A percentile compares a stretch with the other conserved stretches of the same genome.
Conservation (phyloP, 345 rosid genomes). For the Gynandropsis gynandra region DNA sequence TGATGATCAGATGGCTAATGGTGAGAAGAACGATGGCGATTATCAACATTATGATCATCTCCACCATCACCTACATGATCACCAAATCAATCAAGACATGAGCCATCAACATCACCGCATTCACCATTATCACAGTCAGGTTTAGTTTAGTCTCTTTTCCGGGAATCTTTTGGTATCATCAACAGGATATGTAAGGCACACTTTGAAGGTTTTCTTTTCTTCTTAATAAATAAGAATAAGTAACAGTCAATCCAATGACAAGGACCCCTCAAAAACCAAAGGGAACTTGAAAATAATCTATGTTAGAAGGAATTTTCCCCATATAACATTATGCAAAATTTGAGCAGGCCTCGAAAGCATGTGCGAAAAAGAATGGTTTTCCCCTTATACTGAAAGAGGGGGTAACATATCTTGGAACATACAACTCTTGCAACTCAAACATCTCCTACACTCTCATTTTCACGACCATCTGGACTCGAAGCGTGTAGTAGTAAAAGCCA, state of each 20-base stretch:
- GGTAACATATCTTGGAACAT: constrained; percentile 18
- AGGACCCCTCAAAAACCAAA: constrained; percentile 4
- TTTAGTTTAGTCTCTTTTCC: too few relatives aligned
- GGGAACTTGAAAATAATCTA: constrained; percentile 14
- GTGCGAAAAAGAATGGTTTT: too few relatives aligned
- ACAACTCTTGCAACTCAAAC: constrained; percentile 15
- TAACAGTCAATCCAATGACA: constrained; percentile 6
- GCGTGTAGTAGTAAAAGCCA: constrained; percentile 21
- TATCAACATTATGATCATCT: constrained; percentile 32
- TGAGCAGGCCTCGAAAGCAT: too few relatives aligned
- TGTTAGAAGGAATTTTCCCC: constrained; percentile 24
- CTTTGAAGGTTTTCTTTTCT: constrained; percentile 14
- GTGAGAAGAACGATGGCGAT: constrained; percentile 31
- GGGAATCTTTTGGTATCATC: too few relatives aligned
- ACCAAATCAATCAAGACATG: constrained; percentile 27
- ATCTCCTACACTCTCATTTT: too few relatives aligned
- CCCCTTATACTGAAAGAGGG: constrained; percentile 7
- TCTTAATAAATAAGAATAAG: constrained; percentile 6
- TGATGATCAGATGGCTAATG: constrained; percentile 35
- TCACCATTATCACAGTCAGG: constrained; percentile 30
- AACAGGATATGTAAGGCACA: not conserved
- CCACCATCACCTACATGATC: constrained; percentile 32
- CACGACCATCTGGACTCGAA: constrained; percentile 23
- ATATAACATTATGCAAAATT: constrained; percentile 24
- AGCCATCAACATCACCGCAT: constrained; percentile 31